Evolutionary conservation across 768 basidiomycete genomes (phyloP), one percentile per base, ranked within the genome.

Genomic region (Dacryopinax primogenitus): DNA sequence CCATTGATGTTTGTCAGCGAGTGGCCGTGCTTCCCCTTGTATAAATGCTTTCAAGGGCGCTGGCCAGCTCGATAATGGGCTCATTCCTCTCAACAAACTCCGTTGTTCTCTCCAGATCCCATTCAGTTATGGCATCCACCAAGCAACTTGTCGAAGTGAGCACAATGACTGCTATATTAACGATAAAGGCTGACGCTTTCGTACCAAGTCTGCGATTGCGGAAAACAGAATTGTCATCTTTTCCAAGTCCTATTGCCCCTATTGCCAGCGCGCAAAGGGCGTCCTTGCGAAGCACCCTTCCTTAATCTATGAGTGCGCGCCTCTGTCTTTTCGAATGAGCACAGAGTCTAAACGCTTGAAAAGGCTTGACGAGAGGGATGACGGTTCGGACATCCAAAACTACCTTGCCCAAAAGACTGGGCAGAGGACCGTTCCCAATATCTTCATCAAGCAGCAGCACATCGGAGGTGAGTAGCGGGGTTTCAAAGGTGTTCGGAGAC

Each of bases 371-470:
- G 63, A 68, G 64, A 51, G 51, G 32, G 77, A 82, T 0, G 84
- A 91, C 36, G 87, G 83, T 11, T 18, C 67, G 18, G 83, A 71
- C 0, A 88, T 91, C 65, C 90, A 92, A 71, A 70, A 74, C 23
- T 90, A 90, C 69, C 78, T 92, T 2, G 23, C 12, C 1, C 64
- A 80, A 69, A 86, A 84, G 80, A 87, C 87, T 0, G 79, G 79
- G 0, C 89, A 87, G 69, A 73, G 81, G 61, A 86, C 86, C 12
- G 90, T 92, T 3, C 90, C 90, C 33, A 87, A 84, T 71, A 79
- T 88, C 66, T 92, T 88, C 76, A 80, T 91, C 71, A 81, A 87
- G 88, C 66, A 63, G 79, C 32, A 45, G 15, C 64, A 26, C n/a
- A 34, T 62, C 3, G 16, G 33, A 35, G 37, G 30, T 21, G 26